Base-by-base conservation (phyloP, 192 early-diverging fungal genomes). In the Backusella sp. region DNA sequence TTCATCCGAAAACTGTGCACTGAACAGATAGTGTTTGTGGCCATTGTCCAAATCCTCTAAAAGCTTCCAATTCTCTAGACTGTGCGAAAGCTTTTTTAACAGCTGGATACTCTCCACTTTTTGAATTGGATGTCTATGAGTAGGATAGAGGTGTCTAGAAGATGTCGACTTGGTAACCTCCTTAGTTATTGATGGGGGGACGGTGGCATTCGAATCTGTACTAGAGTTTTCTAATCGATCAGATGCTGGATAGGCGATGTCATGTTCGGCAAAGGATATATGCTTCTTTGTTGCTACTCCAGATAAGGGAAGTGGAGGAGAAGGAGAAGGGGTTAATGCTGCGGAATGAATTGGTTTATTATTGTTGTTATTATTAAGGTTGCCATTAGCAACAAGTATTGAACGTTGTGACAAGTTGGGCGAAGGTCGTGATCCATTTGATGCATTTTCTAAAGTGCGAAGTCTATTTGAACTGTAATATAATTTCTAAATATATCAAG, bases 11-110 rank as follows among this genome's bases (percentile, higher is more conserved):
- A 77, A 19, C 79, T 79, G 15, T 73, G 65, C 19, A 73, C 70
- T 23, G 78, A 84, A 34, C 82, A 86, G n/a, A 74, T 74, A 74
- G 4, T 62, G 74, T 62, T 87, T 88, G 39, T 84, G 73, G 1
- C 80, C 79, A 8, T 85, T 82, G 35, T 77, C 77, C 14, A 79
- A 79, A 6, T 81, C 77, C 0, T 87, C 72, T 4, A 81, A 42
- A 19, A 49, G 53, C 15, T 49, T 75, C 87, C 87, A 88, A 34
- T 85, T 77, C n/a, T 83, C 75, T 53, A 80, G 66, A 73, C 72
- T 77, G 34, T 75, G 68, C 2, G 81, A 75, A 11, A 85, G 66
- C 21, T 79, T 76, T 42, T 88, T 88, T 8, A 88, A 82, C 4
- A 74, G 66, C 69, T 74, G 73, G 1, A 77, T 66, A 34, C 73